Percentiles rank a stretch among this genome's conserved stretches.
phyloP scores from a whole-genome alignment of 805 yeast species.

The Candida ulmi region DNA sequence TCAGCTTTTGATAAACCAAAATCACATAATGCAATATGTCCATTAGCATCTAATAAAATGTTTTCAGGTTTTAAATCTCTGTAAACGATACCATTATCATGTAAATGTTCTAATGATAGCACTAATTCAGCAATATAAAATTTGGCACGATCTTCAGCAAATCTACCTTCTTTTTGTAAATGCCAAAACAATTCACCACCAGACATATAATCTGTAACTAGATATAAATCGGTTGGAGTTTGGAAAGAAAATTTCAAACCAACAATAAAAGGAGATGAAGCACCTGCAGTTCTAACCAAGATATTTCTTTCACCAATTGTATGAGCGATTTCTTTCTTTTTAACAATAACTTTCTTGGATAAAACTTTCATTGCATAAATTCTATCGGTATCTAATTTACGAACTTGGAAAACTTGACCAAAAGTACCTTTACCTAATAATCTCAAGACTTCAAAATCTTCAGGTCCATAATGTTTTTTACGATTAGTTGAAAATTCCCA shows the following conservation, averaged over 20 bases:
- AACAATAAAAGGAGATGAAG: conserved; percentile 88
- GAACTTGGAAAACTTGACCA: conserved; percentile 96
- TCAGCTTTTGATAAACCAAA: conserved; percentile 96
- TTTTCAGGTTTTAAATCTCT: conserved; percentile 97
- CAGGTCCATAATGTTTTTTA: conserved; percentile 83
- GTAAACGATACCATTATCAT: conserved; percentile 92
- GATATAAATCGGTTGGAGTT: conserved; percentile 85
- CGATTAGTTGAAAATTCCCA: conserved; percentile 66
- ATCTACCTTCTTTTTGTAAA: conserved; percentile 93
- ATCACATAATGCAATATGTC: conserved; percentile 96
- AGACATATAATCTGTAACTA: conserved; percentile 96
- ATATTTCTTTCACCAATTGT: conserved; percentile 97
- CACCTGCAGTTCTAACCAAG: conserved; percentile 84
- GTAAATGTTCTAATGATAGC: conserved; percentile 88
- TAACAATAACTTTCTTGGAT: conserved; percentile 90
- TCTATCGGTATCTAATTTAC: conserved; percentile 81
- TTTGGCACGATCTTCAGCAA: conserved; percentile 88
- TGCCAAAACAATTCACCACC: conserved; percentile 98
- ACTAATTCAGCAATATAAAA: conserved; percentile 96
- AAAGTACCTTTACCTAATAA: conserved; percentile 94
- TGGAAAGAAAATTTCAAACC: conserved; percentile 95
- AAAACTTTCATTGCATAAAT: conserved; percentile 97
- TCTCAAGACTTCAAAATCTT: conserved; percentile 88
- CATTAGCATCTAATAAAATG: conserved; percentile 90
- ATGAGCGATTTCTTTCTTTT: conserved; percentile 96